Percentiles rank a stretch among this genome's conserved stretches.
phyloP scores from a whole-genome alignment of 208 protist genomes.

The Ichthyophonus hoferi region DNA sequence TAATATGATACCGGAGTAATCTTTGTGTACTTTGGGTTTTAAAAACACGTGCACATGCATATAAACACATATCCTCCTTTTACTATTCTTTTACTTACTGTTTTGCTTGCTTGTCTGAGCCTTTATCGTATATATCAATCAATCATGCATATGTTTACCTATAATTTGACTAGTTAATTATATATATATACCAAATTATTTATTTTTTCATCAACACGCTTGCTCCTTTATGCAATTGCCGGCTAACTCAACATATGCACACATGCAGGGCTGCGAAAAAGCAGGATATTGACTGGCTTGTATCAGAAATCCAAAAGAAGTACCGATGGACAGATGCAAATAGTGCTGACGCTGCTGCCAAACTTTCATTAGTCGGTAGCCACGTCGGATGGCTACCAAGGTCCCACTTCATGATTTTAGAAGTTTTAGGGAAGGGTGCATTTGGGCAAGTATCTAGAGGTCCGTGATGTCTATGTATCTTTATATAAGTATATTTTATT shows the following conservation, averaged over 20 bases:
- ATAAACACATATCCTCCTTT: too few species aligned
- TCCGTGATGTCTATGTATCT: background rate
- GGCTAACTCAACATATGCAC: background rate
- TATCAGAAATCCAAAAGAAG: conserved; percentile 9
- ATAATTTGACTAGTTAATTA: background rate
- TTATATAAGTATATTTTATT: background rate
- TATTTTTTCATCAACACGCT: background rate
- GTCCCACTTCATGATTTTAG: background rate
- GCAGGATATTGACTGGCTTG: background rate
- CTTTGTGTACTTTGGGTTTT: too few species aligned
- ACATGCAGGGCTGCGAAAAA: background rate
- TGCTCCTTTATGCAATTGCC: background rate
- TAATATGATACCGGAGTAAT: too few species aligned
- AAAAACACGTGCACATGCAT: too few species aligned
- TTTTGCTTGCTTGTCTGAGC: too few species aligned
- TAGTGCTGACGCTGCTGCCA: background rate
- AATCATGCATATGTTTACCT: background rate
- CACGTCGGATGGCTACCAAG: conserved; percentile 3
- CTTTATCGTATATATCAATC: too few species aligned
- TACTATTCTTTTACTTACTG: too few species aligned
- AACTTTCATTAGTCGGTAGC: background rate
- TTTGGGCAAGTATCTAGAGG: conserved; percentile 22
- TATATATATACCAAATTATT: background rate
- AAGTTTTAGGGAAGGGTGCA: conserved; percentile 16
- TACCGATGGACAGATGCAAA: conserved; percentile 8